These are phyloP conservation scores for Poronia punctata DNA, from an alignment of 495 filamentous ascomycete genomes.

Conservation along the genomic window DNA sequence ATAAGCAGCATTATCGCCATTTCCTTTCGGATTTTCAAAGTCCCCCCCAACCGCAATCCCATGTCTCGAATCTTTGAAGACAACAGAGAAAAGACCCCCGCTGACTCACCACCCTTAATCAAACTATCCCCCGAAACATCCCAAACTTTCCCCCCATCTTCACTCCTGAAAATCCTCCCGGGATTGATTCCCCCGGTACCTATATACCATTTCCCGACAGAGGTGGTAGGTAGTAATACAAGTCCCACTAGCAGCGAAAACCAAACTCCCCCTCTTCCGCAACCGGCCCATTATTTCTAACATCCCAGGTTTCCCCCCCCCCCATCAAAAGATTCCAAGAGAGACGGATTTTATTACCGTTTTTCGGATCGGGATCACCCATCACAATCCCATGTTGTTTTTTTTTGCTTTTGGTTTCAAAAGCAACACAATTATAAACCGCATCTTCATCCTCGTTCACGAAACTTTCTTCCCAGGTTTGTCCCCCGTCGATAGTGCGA, in stretches of 20 bases:
- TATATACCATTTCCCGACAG: conserved; percentile 16
- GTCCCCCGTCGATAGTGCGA: conserved; percentile 14
- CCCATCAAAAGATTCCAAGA: conserved; percentile 17
- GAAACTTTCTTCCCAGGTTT: conserved; percentile 10
- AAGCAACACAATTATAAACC: conserved; percentile 21
- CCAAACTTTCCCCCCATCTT: conserved; percentile 14
- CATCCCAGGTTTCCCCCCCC: conserved; percentile 6
- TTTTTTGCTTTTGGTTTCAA: conserved; percentile 9
- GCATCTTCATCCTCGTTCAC: conserved; percentile 11
- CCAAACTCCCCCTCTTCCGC: conserved; percentile 13
- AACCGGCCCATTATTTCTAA: conserved; percentile 6
- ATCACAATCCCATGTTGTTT: conserved; percentile 17
- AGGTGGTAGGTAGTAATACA: conserved; percentile 16
- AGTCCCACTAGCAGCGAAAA: conserved; percentile 18
- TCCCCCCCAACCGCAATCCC: conserved; percentile 19
- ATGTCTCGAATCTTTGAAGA: conserved; percentile 13
- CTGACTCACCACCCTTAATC: conserved; percentile 11
- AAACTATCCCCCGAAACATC: conserved; percentile 13
- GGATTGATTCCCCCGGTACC: conserved; percentile 15
- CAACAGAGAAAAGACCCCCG: conserved; percentile 18
- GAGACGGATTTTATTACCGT: conserved; percentile 13
- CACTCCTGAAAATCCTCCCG: conserved; percentile 13
- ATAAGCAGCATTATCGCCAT: conserved; percentile 11
- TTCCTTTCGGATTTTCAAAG: conserved; percentile 7
- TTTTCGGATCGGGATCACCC: conserved; percentile 21